phyloP scores from a whole-genome alignment of 768 basidiomycete species.

The Boletus rubescentipes region DNA sequence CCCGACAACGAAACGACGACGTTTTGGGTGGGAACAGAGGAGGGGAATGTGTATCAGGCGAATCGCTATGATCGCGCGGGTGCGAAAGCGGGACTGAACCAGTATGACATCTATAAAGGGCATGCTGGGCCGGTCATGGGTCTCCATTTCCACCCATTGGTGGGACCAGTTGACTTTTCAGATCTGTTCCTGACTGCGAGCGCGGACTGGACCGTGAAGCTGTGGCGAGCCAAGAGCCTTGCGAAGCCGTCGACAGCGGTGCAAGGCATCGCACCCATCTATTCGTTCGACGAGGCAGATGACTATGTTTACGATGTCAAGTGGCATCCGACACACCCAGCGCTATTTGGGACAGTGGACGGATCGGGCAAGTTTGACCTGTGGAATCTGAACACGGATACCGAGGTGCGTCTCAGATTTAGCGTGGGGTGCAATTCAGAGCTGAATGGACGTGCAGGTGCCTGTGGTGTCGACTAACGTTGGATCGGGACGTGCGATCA shows the following conservation, averaged over 20 bases:
- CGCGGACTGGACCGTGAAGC: constrained; percentile 97
- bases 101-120: constrained; percentile 88
- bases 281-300: constrained; percentile 96
- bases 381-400: constrained; percentile 97
- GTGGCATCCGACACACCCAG: constrained; percentile 97
- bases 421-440: background rate
- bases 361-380: constrained; percentile 95
- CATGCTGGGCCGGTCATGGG: constrained; percentile 95
- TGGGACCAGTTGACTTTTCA: constrained; percentile 91
- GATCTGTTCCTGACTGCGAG: constrained; percentile 92
- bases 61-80: constrained; percentile 97
- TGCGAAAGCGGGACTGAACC: constrained; percentile 92
- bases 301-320: constrained; percentile 99
- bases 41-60: constrained; percentile 95
- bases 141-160: constrained; percentile 89
- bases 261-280: constrained; percentile 63
- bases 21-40: constrained; percentile 98
- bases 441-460: constrained; percentile 52
- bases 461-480: constrained; percentile 86
- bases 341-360: constrained; percentile 90
- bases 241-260: constrained; percentile 67
- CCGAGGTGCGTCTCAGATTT: constrained; percentile 64
- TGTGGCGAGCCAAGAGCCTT: constrained; percentile 85
- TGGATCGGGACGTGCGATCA: constrained; percentile 79
- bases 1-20: constrained; percentile 95